These are phyloP conservation scores for Sugiyamaella mastotermitis DNA, from an alignment of 805 yeast species.

Conservation along the genomic window DNA sequence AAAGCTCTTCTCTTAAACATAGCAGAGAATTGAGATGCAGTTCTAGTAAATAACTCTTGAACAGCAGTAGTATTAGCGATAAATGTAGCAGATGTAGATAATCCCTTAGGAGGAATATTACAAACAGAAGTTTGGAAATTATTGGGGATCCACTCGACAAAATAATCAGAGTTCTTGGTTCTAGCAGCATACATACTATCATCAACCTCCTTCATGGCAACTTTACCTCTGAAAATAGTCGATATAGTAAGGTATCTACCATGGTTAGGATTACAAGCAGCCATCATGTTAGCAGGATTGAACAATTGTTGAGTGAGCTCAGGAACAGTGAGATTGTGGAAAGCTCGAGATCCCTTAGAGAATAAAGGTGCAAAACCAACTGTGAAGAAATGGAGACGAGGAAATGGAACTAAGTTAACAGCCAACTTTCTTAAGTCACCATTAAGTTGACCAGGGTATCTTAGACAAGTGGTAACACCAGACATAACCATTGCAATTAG, in stretches of 20 bases:
- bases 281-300: slow-evolving; percentile 91
- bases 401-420: slow-evolving; percentile 92
- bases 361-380: slow-evolving; percentile 94
- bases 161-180: slow-evolving; percentile 70
- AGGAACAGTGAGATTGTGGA: slow-evolving; percentile 82
- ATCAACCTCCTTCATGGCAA: slow-evolving; percentile 88
- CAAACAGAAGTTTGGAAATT: slow-evolving; percentile 94
- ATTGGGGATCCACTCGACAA: slow-evolving; percentile 97
- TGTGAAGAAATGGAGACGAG: slow-evolving; percentile 93
- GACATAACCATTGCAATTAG: slow-evolving; percentile 90
- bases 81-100: slow-evolving; percentile 87
- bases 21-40: slow-evolving; percentile 84
- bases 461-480: slow-evolving; percentile 89
- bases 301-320: slow-evolving; percentile 95
- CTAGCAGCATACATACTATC: slow-evolving; percentile 88
- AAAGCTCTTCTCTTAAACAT: slow-evolving; percentile 94
- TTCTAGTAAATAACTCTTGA: slow-evolving; percentile 86
- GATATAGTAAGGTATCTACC: slow-evolving; percentile 93
- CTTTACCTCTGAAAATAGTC: slow-evolving; percentile 92
- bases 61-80: slow-evolving; percentile 93
- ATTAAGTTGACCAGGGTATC: slow-evolving; percentile 94
- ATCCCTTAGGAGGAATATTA: slow-evolving; percentile 81
- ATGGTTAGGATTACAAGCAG: slow-evolving; percentile 87
- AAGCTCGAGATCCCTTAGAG: slow-evolving; percentile 71
- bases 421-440: slow-evolving; percentile 91